Conservation (phyloP, 495 filamentous ascomycete species). For the Elasticomyces elasticus region DNA sequence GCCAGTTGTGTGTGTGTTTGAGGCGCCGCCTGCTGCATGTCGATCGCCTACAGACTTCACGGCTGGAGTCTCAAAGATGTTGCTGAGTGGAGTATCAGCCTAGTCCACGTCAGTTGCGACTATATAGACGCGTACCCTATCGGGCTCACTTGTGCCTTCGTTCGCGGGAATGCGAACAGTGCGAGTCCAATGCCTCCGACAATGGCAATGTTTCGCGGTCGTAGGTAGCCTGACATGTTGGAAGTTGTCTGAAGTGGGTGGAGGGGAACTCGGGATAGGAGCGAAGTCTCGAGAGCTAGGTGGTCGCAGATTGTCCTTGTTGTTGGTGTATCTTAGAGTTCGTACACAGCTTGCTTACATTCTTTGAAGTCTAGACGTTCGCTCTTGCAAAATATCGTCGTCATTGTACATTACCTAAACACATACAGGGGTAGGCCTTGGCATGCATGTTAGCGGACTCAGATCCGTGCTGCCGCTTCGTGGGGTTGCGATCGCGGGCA, state of each 20-base stretch:
- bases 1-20: constrained; percentile 23
- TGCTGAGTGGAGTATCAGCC: constrained; percentile 4
- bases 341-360: too few relatives aligned
- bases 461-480: too few relatives aligned
- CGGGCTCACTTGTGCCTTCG: neutral
- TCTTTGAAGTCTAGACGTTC: too few relatives aligned
- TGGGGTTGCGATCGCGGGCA: too few relatives aligned
- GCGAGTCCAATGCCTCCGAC: constrained; percentile 24
- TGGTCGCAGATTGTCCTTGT: too few relatives aligned
- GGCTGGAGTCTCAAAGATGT: constrained; percentile 24
- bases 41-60: constrained; percentile 25
- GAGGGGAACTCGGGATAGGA: neutral
- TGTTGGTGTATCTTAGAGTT: too few relatives aligned
- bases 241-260: neutral
- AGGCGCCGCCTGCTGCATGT: constrained; percentile 22
- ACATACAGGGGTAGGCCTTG: too few relatives aligned
- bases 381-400: too few relatives aligned
- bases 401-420: too few relatives aligned
- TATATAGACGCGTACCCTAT: neutral
- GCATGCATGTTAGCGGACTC: too few relatives aligned
- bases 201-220: constrained; percentile 24
- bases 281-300: neutral
- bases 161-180: constrained; percentile 14
- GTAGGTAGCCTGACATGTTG: constrained; percentile 12
- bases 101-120: neutral